Evolutionary conservation across 2,329 filamentous ascomycete species (phyloP), one percentile per base, ranked within the genome.

Genomic region (Penicillium polonicum): DNA sequence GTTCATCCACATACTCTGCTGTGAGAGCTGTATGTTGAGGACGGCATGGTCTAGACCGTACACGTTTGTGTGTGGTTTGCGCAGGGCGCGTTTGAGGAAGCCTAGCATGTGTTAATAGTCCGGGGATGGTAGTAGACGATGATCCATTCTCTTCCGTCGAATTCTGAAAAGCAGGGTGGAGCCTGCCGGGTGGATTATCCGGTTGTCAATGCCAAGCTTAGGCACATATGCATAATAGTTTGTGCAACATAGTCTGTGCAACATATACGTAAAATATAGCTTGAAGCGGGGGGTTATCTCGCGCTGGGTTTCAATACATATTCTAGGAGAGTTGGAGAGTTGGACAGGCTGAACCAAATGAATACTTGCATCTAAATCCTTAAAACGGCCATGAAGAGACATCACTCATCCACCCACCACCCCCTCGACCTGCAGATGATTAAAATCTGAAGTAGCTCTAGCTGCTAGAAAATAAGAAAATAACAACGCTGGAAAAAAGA

Each of bases 1-100:
- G 56, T 85, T 86, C 82, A 86, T 86, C 83, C 84, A 86, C 82
- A 85, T 83, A n/a, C 76, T 77, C 5, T 68, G 64, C 2, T 78
- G 72, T 1, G 79, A 78, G 1, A 81, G 66, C 19, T 75, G 70
- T 23, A 83, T 60, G 63, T 85, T 84, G 48, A 85, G 77, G 59
- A 82, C 78, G 60, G 82, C 84, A 74, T 85, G 83, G 19, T 82
- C 80, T 7, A 85, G 71, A 1, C 79, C 78, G 61, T 85, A 85
- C 15, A 73, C 45, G n/a, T 63, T 55, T 21, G 61, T 35, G 8
- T 60, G 55, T 19, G 57, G 50, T 6, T 54, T 51, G 17, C 45
- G 44, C 33, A 68, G 21, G 12, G 57, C 13, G 25, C 53, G 41
- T 42, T 57, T 57, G 29, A 64, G 25, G 10, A 63, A 55, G 0